Percentiles rank a stretch among this genome's conserved stretches.
Conservation (phyloP, 2,329 filamentous ascomycete genomes). For the Aspergillus brasiliensis region DNA sequence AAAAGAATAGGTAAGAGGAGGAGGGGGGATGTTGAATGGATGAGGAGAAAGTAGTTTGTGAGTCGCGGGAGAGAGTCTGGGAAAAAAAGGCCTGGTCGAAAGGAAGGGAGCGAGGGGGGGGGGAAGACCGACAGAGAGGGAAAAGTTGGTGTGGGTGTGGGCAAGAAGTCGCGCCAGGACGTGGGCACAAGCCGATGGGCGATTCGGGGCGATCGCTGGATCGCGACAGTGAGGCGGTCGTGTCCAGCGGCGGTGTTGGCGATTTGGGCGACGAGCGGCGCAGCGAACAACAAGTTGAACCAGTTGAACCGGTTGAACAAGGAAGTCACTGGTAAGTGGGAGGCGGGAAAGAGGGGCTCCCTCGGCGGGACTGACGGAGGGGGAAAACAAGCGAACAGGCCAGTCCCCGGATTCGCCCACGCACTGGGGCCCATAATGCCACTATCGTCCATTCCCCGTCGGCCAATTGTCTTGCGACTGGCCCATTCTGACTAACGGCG, state of each 20-base stretch:
- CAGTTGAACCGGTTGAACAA: no score
- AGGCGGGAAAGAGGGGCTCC: conserved; percentile 21
- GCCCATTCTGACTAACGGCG: conserved; percentile 22
- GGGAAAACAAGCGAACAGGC: conserved; percentile 14
- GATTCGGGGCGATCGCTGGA: conserved; percentile 26
- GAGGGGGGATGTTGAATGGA: conserved; percentile 19
- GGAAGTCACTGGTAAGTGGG: conserved; percentile 14
- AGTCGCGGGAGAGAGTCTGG: conserved; percentile 17
- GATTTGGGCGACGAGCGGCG: conserved; percentile 17
- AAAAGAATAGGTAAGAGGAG: conserved; percentile 21
- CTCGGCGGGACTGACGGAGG: conserved; percentile 23
- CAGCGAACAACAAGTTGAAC: conserved; percentile 17
- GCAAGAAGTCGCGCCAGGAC: conserved; percentile 23
- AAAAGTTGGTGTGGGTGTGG: conserved; percentile 4
- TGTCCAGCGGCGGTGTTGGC: conserved; percentile 22
- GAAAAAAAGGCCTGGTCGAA: conserved; percentile 21
- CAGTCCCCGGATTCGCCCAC: conserved; percentile 13
- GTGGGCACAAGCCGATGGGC: conserved; percentile 25
- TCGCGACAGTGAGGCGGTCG: conserved; percentile 30
- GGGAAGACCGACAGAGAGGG: conserved; percentile 13
- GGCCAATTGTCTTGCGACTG: conserved; percentile 7
- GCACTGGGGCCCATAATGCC: conserved; percentile 19
- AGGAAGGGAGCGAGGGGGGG: conserved; percentile 23
- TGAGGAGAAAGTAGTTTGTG: conserved; percentile 24
- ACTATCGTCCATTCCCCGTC: conserved; percentile 10